Evolutionary conservation across 441 rosid species (phyloP).

Genomic region (Gossypium davidsonii): DNA sequence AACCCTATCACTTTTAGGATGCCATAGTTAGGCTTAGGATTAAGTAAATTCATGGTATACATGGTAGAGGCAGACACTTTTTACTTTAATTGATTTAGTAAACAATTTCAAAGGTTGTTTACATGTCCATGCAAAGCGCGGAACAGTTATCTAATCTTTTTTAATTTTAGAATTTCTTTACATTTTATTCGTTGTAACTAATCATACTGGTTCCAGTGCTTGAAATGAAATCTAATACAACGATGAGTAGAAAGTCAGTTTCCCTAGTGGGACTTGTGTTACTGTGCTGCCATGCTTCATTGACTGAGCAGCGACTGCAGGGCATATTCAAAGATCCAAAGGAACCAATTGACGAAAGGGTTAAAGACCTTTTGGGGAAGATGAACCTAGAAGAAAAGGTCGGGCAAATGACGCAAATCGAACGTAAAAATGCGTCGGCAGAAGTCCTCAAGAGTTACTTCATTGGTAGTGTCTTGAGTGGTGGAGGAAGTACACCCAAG

Average conservation of each 20-base stretch:
- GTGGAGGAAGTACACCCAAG: slow-evolving; percentile 6
- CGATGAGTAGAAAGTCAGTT: not conserved
- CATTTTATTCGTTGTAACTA: not conserved
- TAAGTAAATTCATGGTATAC: not conserved
- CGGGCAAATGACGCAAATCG: slow-evolving; percentile 5
- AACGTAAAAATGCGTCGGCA: not conserved
- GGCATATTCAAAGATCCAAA: slow-evolving; percentile 6
- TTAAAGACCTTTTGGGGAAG: not conserved
- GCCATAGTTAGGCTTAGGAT: not conserved
- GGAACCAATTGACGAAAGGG: not conserved
- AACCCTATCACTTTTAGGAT: not conserved
- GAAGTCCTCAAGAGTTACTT: not conserved
- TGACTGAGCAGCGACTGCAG: not conserved
- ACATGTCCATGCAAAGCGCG: not conserved
- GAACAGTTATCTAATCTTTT: not conserved
- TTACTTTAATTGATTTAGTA: not conserved
- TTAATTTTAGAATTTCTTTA: not conserved
- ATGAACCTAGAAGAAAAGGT: slow-evolving; percentile 4
- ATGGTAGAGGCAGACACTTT: not conserved
- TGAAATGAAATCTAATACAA: not conserved
- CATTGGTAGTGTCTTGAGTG: slow-evolving; percentile 10
- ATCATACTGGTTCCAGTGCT: not conserved
- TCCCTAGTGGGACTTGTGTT: not conserved
- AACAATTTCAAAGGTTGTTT: not conserved
- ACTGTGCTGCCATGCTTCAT: not conserved